phyloP scores from a whole-genome alignment of 768 basidiomycete species.

The Rhodosporidiobolus sp. region DNA sequence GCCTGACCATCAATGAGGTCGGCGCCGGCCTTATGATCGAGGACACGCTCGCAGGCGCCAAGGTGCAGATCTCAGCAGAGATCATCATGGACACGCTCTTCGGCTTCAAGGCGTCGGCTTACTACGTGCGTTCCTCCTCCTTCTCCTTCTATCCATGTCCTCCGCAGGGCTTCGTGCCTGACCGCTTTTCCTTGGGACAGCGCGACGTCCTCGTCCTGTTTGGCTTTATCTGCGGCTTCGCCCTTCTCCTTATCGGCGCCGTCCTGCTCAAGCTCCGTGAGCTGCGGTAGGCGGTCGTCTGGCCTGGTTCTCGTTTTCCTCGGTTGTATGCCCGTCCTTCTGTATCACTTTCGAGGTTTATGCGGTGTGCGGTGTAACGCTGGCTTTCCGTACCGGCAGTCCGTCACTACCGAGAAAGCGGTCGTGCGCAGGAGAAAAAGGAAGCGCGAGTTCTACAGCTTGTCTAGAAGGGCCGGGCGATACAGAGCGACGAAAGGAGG shows the following conservation, averaged over 20 bases:
- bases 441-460: no score
- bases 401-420: no score
- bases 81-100: conserved; percentile 89
- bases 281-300: conserved; percentile 60
- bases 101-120: conserved; percentile 75
- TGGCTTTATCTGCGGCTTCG: conserved; percentile 79
- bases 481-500: no score
- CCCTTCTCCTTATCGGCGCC: conserved; percentile 63
- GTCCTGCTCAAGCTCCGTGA: conserved; percentile 79
- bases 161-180: not conserved
- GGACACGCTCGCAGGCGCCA: conserved; percentile 40
- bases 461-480: no score
- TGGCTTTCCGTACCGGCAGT: no score
- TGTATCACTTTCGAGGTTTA: no score
- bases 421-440: no score
- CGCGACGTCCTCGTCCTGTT: conserved; percentile 78
- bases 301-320: no score
- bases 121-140: conserved; percentile 57
- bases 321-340: no score
- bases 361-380: no score
- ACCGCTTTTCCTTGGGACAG: not conserved
- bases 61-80: conserved; percentile 63
- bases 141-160: not conserved
- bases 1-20: conserved; percentile 82
- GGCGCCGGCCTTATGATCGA: conserved; percentile 76